Percentiles rank a stretch among this genome's conserved stretches.
Conservation (phyloP, 2,329 filamentous ascomycete genomes). For the Aspergillus niger region DNA sequence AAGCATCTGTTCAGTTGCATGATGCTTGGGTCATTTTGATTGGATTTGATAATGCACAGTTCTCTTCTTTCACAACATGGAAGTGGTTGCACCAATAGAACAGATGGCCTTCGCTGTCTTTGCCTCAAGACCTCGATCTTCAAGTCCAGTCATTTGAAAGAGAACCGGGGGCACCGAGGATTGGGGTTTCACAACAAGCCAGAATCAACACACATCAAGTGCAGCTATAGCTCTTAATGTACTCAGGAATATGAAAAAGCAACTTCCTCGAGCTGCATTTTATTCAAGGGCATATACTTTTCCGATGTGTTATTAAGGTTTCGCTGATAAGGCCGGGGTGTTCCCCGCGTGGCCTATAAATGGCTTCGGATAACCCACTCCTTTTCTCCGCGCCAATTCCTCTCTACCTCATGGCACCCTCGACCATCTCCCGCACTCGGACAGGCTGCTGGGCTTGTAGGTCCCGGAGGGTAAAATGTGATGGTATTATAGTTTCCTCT, state of each 20-base stretch:
- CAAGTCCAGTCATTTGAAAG: too few species aligned
- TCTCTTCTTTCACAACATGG: too few species aligned
- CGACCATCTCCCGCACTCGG: conserved; percentile 20
- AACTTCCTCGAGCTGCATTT: too few species aligned
- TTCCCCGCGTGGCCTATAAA: neutral
- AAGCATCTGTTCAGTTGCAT: conserved; percentile 10
- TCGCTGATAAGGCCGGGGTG: neutral
- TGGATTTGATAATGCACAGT: conserved; percentile 14
- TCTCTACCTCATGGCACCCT: neutral
- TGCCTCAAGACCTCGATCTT: too few species aligned
- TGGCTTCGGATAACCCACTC: neutral
- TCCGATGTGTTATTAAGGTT: neutral
- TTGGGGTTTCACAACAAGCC: too few species aligned
- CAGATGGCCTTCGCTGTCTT: too few species aligned
- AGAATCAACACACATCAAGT: too few species aligned
- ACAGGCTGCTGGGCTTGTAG: conserved; percentile 28
- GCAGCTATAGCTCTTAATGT: too few species aligned
- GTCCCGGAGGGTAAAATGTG: conserved; percentile 26
- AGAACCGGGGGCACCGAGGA: too few species aligned
- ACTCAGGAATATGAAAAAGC: too few species aligned
- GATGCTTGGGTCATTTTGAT: conserved; percentile 14
- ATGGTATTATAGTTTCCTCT: conserved; percentile 16
- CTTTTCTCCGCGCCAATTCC: neutral
- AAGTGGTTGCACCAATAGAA: too few species aligned
- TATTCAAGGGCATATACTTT: too few species aligned